Evolutionary conservation across 2,329 filamentous ascomycete genomes (phyloP), one percentile per base, ranked within the genome.

Genomic region (Aspergillus pseudotamarii): DNA sequence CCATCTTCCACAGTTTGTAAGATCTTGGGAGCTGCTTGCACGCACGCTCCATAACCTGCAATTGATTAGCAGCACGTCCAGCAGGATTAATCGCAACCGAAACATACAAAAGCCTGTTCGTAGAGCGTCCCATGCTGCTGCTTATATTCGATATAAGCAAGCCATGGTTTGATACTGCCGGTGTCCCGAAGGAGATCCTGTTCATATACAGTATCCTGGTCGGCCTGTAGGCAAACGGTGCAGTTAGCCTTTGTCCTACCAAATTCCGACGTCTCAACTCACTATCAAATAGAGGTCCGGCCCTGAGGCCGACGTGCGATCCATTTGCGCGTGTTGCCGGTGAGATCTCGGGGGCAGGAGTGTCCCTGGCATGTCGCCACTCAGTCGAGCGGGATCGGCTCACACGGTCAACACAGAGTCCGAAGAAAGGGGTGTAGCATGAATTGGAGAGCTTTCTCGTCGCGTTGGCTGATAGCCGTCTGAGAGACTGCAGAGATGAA

Each of bases 1-100:
- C 90, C 88, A 96, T 89, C 81, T 97, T 98, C 95, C 95, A 99
- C 56, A 99, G 84, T 82, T 99, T 99, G 83, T 97, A 99, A 32
- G 94, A 98, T 70, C 95, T 88, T 57, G 95, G 95, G 53, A 99
- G 86, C 72, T 96, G 91, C 67, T 87, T 84, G 78, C 94, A 97
- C 62, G 95, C 94, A 74, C 95, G 88, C 80, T 98, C 95, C 82
- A 98, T 91, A 43, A 93, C 86, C 81, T 82, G 64, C 19, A 43
- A 26, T 36, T 21, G 41, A 46, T 57, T 10, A 58, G 71, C 61
- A 71, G 62, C 19, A 57, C 30, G 12, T 34, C 34, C 16, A 10
- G 34, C 10, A 36, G 10, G 6, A 11, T 21, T 28, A 16, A 56
- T 12, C 14, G 58, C 26, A 48, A 12, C 34, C 12, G 43, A 43